Percentiles rank a stretch among this genome's conserved stretches.
These are phyloP conservation scores for Zymoseptoria ardabiliae DNA, from an alignment of 2,329 filamentous ascomycete species.

Conservation along the genomic window DNA sequence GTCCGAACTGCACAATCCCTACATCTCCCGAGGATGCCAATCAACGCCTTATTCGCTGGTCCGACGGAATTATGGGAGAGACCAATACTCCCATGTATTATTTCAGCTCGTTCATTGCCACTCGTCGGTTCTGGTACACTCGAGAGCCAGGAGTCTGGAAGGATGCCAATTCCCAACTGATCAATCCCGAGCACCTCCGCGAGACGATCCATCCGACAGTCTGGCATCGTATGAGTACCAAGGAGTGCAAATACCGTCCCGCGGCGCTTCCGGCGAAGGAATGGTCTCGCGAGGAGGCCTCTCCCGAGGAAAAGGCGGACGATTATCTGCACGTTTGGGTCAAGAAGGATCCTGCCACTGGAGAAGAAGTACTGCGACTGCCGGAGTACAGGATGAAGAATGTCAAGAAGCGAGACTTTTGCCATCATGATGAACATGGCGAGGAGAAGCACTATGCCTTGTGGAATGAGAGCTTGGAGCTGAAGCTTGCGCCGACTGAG, in stretches of 20 bases:
- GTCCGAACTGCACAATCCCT: slow-evolving; percentile 1
- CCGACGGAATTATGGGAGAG: slow-evolving; percentile 7
- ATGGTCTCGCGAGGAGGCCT: neutral
- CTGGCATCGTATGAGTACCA: slow-evolving; percentile 4
- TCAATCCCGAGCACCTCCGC: slow-evolving; percentile 4
- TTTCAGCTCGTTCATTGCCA: slow-evolving; percentile 9
- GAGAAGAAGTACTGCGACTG: neutral
- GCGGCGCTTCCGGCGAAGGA: neutral
- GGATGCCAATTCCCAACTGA: slow-evolving; percentile 1
- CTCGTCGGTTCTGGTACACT: slow-evolving; percentile 5
- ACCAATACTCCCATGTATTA: slow-evolving; percentile 9
- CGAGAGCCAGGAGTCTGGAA: slow-evolving; percentile 9
- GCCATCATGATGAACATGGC: neutral
- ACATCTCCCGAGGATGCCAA: slow-evolving; percentile 9
- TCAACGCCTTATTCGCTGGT: slow-evolving; percentile 13
- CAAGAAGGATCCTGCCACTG: neutral
- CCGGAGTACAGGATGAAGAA: neutral
- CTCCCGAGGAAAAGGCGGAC: neutral
- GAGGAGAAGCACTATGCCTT: neutral
- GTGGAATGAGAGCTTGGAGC: neutral
- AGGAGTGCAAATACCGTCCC: neutral
- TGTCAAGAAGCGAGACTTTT: neutral
- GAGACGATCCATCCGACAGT: slow-evolving; percentile 14
- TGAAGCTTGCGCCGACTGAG: neutral
- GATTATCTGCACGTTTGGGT: neutral